Conservation (phyloP, 1,284 basidiomycete genomes). For the Apiotrichum sp. region DNA sequence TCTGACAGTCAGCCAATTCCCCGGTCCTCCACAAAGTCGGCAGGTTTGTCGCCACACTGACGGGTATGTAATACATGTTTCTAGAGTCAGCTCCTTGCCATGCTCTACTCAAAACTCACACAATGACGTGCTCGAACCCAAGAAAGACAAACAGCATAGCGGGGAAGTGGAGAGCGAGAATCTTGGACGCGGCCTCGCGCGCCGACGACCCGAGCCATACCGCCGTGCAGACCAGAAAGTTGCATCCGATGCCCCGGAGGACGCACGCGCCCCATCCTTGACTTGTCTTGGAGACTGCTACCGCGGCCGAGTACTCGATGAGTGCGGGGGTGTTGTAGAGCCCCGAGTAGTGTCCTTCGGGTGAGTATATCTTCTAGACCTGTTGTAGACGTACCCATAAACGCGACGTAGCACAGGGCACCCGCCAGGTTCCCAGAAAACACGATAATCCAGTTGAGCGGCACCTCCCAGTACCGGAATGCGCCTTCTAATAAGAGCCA, state of each 20-base stretch:
- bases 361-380: background rate
- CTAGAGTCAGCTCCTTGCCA: background rate
- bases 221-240: slow-evolving; percentile 42
- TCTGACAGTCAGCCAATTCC: background rate
- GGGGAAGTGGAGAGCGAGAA: slow-evolving; percentile 40
- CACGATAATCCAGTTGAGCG: slow-evolving; percentile 38
- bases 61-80: slow-evolving; percentile 40
- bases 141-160: slow-evolving; percentile 41
- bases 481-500: slow-evolving; percentile 19
- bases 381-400: slow-evolving; percentile 17
- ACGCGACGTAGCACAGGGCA: slow-evolving; percentile 35
- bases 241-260: slow-evolving; percentile 43
- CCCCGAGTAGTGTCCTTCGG: slow-evolving; percentile 20
- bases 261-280: slow-evolving; percentile 28
- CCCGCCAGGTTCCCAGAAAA: slow-evolving; percentile 45
- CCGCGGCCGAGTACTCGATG: slow-evolving; percentile 14
- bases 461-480: slow-evolving; percentile 22
- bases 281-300: slow-evolving; percentile 23
- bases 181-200: slow-evolving; percentile 37
- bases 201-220: slow-evolving; percentile 38
- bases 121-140: slow-evolving; percentile 44
- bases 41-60: background rate
- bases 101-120: slow-evolving; percentile 11
- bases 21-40: too few relatives aligned
- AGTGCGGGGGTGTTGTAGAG: slow-evolving; percentile 17